Conservation (phyloP, 140 eudicot species). For the Anethum foeniculum region DNA sequence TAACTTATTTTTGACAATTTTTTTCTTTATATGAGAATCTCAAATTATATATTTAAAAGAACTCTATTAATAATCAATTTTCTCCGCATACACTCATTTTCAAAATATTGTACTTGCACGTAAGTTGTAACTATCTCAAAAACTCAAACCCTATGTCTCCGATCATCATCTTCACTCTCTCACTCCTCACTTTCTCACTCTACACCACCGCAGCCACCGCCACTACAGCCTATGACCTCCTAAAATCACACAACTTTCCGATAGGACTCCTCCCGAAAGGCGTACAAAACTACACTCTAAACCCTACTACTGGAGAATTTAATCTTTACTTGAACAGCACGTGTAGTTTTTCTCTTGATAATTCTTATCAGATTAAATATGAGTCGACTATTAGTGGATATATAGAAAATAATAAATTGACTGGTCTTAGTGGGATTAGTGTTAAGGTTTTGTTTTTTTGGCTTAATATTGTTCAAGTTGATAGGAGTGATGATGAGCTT, state of each 20-base stretch:
- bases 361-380: conserved; percentile 40
- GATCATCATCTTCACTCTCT: conserved; percentile 17
- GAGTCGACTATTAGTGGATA: conserved; percentile 37
- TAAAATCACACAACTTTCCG: conserved; percentile 44
- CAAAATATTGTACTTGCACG: not conserved
- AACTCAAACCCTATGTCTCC: conserved; percentile 18
- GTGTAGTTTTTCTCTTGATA: conserved; percentile 37
- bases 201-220: conserved; percentile 5
- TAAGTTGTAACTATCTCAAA: not conserved
- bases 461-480: conserved; percentile 41
- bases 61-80: too few relatives aligned
- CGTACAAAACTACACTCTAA: conserved; percentile 40
- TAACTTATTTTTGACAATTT: too few relatives aligned
- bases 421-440: conserved; percentile 34
- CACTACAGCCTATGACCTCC: conserved; percentile 40
- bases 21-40: too few relatives aligned
- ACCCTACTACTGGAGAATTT: conserved; percentile 46
- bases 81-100: too few relatives aligned
- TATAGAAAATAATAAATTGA: conserved; percentile 24
- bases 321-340: conserved; percentile 18
- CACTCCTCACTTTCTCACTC: conserved; percentile 5
- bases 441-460: conserved; percentile 41
- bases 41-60: too few relatives aligned
- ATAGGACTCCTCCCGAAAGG: conserved; percentile 63
- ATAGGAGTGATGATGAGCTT: conserved; percentile 36